These are phyloP conservation scores for Aspergillus panamensis DNA, from an alignment of 495 filamentous ascomycete genomes.

Conservation along the genomic window DNA sequence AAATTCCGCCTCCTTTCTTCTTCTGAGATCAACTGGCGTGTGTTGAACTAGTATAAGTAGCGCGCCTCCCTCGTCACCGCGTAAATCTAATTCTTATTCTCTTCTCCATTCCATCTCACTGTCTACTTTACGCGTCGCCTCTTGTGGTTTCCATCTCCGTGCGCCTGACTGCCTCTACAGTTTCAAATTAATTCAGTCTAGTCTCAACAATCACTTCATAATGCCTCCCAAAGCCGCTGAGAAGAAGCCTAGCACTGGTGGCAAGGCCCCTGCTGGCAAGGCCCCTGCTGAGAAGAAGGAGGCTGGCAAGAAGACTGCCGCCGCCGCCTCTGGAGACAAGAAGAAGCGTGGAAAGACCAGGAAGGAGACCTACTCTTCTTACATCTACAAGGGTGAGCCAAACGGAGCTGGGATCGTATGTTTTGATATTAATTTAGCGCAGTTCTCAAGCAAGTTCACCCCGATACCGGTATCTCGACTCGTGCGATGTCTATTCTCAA, in stretches of 20 bases:
- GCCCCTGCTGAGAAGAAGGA: constrained; percentile 97
- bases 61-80: constrained; percentile 44
- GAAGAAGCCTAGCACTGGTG: constrained; percentile 95
- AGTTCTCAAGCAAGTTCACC: constrained; percentile 99
- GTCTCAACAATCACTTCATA: constrained; percentile 47
- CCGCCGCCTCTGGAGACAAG: constrained; percentile 90
- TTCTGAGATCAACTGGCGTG: constrained; percentile 42
- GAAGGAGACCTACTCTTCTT: constrained; percentile 99
- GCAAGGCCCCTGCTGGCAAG: constrained; percentile 92
- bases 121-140: constrained; percentile 28
- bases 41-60: constrained; percentile 52
- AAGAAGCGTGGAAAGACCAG: constrained; percentile 99
- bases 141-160: constrained; percentile 28
- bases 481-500: constrained; percentile 99
- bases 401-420: no score
- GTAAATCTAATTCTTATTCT: constrained; percentile 37
- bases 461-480: constrained; percentile 99
- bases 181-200: constrained; percentile 15
- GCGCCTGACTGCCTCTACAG: neutral
- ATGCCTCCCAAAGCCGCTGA: constrained; percentile 94
- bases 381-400: constrained; percentile 98
- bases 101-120: constrained; percentile 36
- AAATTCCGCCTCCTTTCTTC: constrained; percentile 47
- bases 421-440: constrained; percentile 19
- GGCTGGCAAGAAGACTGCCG: constrained; percentile 94